These are phyloP conservation scores for Candida pseudoglaebosa DNA, from an alignment of 805 yeast species.

Conservation along the genomic window DNA sequence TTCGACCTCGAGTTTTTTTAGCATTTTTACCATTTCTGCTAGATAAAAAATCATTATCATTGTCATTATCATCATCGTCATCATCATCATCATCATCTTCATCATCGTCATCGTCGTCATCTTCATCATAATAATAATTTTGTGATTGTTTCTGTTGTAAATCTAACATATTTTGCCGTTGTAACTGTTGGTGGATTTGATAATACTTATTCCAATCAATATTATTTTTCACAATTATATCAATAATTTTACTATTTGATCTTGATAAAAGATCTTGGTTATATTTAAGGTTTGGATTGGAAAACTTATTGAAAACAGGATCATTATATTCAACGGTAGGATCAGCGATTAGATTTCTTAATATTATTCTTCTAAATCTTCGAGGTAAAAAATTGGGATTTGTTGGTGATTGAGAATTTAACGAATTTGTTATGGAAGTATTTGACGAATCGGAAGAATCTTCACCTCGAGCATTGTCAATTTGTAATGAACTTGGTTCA, in stretches of 20 bases:
- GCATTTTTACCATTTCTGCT: background rate
- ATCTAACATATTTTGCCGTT: background rate
- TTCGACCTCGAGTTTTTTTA: background rate
- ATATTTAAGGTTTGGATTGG: background rate
- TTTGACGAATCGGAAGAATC: background rate
- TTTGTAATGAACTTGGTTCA: background rate
- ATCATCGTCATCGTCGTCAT: background rate
- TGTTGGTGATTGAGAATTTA: background rate
- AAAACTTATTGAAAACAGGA: constrained; percentile 2
- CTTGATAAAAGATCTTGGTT: background rate
- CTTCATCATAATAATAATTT: background rate
- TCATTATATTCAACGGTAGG: constrained; percentile 4
- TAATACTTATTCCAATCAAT: constrained; percentile 1
- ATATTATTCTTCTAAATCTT: constrained; percentile 1
- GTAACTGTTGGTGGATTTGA: background rate
- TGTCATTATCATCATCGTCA: background rate
- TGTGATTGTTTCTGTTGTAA: background rate
- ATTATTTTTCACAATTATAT: background rate
- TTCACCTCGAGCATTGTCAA: background rate
- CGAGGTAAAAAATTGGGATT: background rate
- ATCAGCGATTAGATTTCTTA: constrained; percentile 2
- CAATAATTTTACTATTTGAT: background rate
- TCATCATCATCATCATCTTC: background rate
- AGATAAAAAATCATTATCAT: background rate
- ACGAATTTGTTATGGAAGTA: background rate